These are phyloP conservation scores for Mangifera indica DNA, from an alignment of 345 rosid genomes.

Conservation along the genomic window DNA sequence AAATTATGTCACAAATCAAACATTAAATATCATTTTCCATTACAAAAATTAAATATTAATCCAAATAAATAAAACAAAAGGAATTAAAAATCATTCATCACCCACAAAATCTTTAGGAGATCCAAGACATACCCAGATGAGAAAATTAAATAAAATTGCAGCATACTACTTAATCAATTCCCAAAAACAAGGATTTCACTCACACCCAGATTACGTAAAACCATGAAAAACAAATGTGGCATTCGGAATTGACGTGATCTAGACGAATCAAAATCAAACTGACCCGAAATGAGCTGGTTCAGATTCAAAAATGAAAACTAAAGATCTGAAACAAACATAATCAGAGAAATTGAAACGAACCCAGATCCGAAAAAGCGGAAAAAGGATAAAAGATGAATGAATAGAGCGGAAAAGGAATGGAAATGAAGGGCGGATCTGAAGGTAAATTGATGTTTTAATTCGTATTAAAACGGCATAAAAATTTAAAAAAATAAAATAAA, in stretches of 20 bases:
- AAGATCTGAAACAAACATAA: background rate
- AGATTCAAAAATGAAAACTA: background rate
- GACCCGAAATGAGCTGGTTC: background rate
- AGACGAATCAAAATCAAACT: background rate
- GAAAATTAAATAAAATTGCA: background rate
- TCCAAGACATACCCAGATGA: background rate
- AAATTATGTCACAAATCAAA: background rate
- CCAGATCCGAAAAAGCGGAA: conserved; percentile 17
- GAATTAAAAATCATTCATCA: background rate
- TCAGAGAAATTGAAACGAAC: background rate
- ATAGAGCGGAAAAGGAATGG: conserved; percentile 16
- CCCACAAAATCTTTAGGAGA: background rate
- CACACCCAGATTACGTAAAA: background rate
- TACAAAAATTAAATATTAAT: too few relatives aligned
- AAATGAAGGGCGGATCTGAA: conserved; percentile 34
- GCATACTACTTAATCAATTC: background rate
- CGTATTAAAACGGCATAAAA: background rate
- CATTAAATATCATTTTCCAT: background rate
- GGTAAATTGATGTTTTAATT: background rate
- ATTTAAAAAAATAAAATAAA: background rate
- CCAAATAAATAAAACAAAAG: background rate
- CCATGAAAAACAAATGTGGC: background rate
- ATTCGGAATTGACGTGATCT: background rate
- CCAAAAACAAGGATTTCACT: background rate
- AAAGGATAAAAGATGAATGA: conserved; percentile 28